Conservation (phyloP, 2,329 filamentous ascomycete species). For the Torrubiella hemipterigena region DNA sequence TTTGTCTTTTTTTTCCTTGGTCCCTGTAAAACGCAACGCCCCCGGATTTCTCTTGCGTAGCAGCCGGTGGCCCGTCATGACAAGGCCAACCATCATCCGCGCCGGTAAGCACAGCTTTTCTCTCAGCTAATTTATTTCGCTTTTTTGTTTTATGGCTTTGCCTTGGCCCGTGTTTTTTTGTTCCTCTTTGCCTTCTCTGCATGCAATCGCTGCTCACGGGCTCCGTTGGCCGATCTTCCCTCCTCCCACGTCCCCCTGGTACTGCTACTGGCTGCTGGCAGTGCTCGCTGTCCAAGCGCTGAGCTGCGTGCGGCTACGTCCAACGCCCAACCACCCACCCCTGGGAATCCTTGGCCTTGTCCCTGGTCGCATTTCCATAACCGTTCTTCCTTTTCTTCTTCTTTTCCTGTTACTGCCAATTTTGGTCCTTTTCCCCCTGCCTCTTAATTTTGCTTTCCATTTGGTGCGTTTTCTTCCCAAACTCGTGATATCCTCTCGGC, state of each 20-base stretch:
- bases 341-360: too few species aligned
- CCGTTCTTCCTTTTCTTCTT: slow-evolving; percentile 10
- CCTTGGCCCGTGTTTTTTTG: slow-evolving; percentile 1
- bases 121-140: neutral
- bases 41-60: neutral
- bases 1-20: neutral
- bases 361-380: too few species aligned
- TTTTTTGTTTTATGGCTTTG: neutral
- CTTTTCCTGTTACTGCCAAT: slow-evolving; percentile 1
- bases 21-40: too few species aligned
- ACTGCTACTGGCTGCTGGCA: too few species aligned
- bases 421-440: neutral
- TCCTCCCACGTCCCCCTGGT: neutral
- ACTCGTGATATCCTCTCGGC: too few species aligned
- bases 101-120: slow-evolving; percentile 40
- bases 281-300: too few species aligned
- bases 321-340: too few species aligned
- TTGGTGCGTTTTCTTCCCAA: slow-evolving; percentile 1
- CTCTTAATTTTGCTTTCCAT: too few species aligned
- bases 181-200: neutral
- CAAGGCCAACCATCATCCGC: slow-evolving; percentile 47
- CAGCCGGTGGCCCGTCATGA: too few species aligned
- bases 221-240: too few species aligned
- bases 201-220: too few species aligned
- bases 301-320: too few species aligned